Base-by-base conservation (phyloP, 441 rosid species). In the Pelargonium citronellum region DNA sequence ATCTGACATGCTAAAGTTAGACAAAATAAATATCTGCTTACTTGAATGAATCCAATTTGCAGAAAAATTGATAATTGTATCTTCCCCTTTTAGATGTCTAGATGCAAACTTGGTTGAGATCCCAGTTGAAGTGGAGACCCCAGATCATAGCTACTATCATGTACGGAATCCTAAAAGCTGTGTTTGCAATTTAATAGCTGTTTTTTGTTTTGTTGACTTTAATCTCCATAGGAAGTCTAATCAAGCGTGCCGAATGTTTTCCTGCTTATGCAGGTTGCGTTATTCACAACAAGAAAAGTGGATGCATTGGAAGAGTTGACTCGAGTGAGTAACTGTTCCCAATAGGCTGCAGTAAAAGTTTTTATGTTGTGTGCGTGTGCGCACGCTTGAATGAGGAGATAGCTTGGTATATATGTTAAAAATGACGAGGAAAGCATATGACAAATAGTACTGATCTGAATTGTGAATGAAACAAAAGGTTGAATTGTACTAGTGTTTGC, bases 71-170 rank as follows among this genome's bases (percentile, higher is more conserved):
- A 11, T 72, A 58, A 61, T 58, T 15, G 68, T 24, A 27, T 72
- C 17, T 58, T 63, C 17, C 73, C 49, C 74, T 60, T 67, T 67
- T 77, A 92, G 98, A 77, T 95, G 99, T 76, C 78, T 73, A n/a
- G 98, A 95, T 83, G 90, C 97, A 66, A 95, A 88, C 77, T 72
- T 95, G 84, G 86, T 95, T 66, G 99, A 92, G 80, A 87, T 95
- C 71, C 99, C 99, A 34, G 91, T 95, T 55, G 89, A 91, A 81
- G 91, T 91, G 69, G 99, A 95, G 81, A 83, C 80, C 27, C 87
- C 82, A 2, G 91, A 88, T 76, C 80, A 61, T 60, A 89, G 84
- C 78, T 92, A 88, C 78, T 92, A 95, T 80, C 98, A 86, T 68
- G 99, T 92, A 91, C 66, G 44, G 12, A 62, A 74, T 17, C 69